Evolutionary conservation across 73 alveolate genomes (phyloP), one percentile per base, ranked within the genome.

Genomic region (Uronychia setigera): DNA sequence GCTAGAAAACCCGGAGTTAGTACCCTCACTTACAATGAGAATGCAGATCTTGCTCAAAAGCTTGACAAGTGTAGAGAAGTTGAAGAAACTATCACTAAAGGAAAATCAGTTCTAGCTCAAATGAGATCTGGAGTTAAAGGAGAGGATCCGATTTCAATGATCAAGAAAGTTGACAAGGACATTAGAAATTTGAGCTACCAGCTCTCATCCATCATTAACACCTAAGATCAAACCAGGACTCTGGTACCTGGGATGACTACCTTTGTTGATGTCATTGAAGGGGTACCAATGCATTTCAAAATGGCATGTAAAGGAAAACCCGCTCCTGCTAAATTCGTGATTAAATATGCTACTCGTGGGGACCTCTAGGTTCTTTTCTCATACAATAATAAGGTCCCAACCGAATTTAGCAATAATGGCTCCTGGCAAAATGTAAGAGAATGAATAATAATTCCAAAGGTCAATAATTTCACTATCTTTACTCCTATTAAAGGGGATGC

Each of bases 141-240:
- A 5, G 5, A 46, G 67, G 67, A 46, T 19, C 67, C 67, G 5
- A 46, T 46, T 19, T 11, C 5, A 5, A 5, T 46, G n/a, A 46
- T 46, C 67, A 46, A 46, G 67, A 46, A 46, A 46, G 67, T 46
- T 5, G 67, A 46, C 67, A 46, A 46, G 67, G 67, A 46, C 67
- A 46, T 46, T 11, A 46, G 67, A 19, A 11, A 5, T 46, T 46
- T 46, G 67, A 46, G 19, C 67, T 46, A 46, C 67, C 19, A 46
- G 19, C 67, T 46, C 5, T 5, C 67, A 5, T 46, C 67, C 67
- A 46, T 46, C 67, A 46, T 46, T 19, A 46, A 46, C 67, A 46
- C 67, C 19, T 46, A 46, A 46, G 67, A 46, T 19, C 5, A 11
- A 19, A 46, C 67, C 19, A 46, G 19, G 67, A 19, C 19, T 19